Evolutionary conservation across 306 rosid genomes (phyloP), one percentile per base, ranked within the genome.

Genomic region (Pyrus pyrifolia): DNA sequence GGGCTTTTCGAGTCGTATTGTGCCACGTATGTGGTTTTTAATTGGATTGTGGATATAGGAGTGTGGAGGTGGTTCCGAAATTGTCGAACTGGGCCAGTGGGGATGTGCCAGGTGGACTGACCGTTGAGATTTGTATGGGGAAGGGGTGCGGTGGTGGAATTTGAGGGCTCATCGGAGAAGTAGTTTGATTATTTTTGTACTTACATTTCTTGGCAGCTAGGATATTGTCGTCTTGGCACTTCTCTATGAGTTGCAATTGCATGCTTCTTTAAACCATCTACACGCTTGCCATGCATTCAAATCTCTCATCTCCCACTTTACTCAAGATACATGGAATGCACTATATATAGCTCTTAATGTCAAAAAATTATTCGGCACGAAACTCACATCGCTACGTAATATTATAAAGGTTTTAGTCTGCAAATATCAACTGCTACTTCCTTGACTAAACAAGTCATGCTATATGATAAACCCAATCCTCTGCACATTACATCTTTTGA

Each of bases 401-500:
- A 42, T 51, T 0, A 51, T 15, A 2, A 17, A 51, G 21, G 1
- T 15, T 15, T 0, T 51, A 51, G 8, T 51, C 0, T 51, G 8
- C 21, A 51, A 49, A 51, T 51, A 51, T 51, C 55, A 3, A 6
- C 21, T 5, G 21, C 21, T 15, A 51, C 8, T 51, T 51, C 8
- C 3, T 15, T 5, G 21, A 51, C 3, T 51, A 42, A 42, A 42
- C 3, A 9, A 42, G 45, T 51, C 1, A 5, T 51, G 55, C 0
- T 51, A 5, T 18, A 5, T 5, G 21, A 51, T 17, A 51, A 51
- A 17, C 0, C 17, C 0, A 51, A 1, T 51, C 0, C 1, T 4
- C 2, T 15, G 2, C 8, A 1, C 2, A 2, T 51, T 51, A 18
- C 18, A 15, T 17, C 1, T 15, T 1, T 51, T 2, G 8, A 0